Conservation (phyloP, 805 yeast species). For the Starmerella stellata region DNA sequence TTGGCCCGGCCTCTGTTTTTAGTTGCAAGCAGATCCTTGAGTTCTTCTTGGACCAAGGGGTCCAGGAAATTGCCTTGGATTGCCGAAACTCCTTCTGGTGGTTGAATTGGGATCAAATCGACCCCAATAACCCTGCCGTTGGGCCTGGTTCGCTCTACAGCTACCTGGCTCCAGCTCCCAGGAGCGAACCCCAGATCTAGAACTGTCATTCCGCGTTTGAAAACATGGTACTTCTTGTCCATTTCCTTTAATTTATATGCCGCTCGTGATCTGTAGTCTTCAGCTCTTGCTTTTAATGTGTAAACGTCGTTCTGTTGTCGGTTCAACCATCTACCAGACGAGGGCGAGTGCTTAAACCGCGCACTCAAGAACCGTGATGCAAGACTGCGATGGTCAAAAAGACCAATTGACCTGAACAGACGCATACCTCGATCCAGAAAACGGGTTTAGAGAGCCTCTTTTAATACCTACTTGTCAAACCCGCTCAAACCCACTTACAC, state of each 20-base stretch:
- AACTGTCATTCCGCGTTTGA: slow-evolving; percentile 39
- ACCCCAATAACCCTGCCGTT: slow-evolving; percentile 55
- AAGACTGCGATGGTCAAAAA: too few species aligned
- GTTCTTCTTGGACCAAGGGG: slow-evolving; percentile 23
- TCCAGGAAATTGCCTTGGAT: slow-evolving; percentile 80
- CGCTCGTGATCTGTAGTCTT: slow-evolving; percentile 62
- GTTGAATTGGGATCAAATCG: slow-evolving; percentile 59
- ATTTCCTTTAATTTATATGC: slow-evolving; percentile 74
- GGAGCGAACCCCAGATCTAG: slow-evolving; percentile 84
- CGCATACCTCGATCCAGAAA: too few species aligned
- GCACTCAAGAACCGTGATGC: too few species aligned
- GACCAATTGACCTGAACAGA: too few species aligned
- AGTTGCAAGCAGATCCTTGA: slow-evolving; percentile 17
- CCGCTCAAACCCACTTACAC: too few species aligned
- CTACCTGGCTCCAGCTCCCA: slow-evolving; percentile 88
- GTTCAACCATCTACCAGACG: slow-evolving; percentile 56
- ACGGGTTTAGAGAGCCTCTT: too few species aligned
- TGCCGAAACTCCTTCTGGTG: slow-evolving; percentile 63
- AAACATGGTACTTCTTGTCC: slow-evolving; percentile 42
- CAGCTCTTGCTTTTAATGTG: slow-evolving; percentile 45
- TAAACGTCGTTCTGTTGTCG: slow-evolving; percentile 51
- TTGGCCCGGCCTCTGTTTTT: slow-evolving; percentile 18
- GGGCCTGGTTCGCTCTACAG: slow-evolving; percentile 34
- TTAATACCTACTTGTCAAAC: too few species aligned
- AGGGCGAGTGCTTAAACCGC: too few species aligned